Evolutionary conservation across 2,329 filamentous ascomycete species (phyloP), one percentile per base, ranked within the genome.

Genomic region (Metarhizium robertsii): DNA sequence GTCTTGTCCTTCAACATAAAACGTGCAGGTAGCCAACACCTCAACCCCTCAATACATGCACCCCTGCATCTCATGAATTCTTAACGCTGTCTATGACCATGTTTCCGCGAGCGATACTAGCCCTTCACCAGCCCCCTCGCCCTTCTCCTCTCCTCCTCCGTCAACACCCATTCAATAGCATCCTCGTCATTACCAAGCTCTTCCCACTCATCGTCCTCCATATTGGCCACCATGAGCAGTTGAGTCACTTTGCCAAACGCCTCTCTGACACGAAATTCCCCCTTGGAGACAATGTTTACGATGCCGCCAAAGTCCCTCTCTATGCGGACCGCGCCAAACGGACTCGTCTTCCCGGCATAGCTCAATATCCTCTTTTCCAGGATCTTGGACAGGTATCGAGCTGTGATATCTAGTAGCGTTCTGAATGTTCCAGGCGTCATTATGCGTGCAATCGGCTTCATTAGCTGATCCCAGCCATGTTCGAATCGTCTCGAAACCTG

Each of bases 131-230:
- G 82, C 5, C 75, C 83, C 66, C 90, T 81, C 10, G 88, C 88
- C 64, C 83, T 81, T 61, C 76, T 78, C 67, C 87, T 83, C 73
- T 95, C 91, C 56, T 92, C 89, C 46, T 79, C 78, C 57, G 79
- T 86, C 59, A 92, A 64, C 49, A 86, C 79, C 87, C 87, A 91
- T 52, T 79, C 77, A 65, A 94, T 83, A 11, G 81, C 87, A 13
- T 84, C 80, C 36, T 76, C 71, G 29, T 67, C 57, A 45, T 78
- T 72, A 6, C 70, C 65, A 43, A 92, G 71, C 69, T 94, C 90
- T 50, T 92, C 88, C 88, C 91, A 96, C 71, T 96, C 92, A 56
- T 96, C 92, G 38, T 94, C 89, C 67, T 96, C 92, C 90, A 96
- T 95, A 62, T 92, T 92, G 67, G 92, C 85, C 16, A 96, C 83